Evolutionary conservation across 2,329 filamentous ascomycete genomes (phyloP), one percentile per base, ranked within the genome.

Genomic region (Aspergillus glaucus): DNA sequence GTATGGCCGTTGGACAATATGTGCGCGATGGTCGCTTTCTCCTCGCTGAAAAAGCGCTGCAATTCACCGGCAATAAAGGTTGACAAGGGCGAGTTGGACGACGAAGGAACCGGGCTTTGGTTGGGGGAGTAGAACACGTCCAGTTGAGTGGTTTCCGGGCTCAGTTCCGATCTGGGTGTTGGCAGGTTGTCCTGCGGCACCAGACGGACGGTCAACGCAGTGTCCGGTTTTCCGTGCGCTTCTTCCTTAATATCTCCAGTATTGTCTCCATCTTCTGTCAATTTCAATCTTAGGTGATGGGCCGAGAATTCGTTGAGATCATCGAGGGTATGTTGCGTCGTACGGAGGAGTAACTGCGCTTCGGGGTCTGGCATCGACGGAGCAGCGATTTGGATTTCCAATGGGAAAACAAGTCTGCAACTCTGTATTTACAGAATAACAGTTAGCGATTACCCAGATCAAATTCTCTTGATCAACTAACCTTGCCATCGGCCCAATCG

Each of bases 401-500:
- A 77, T 6, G 93, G 91, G 57, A 96, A 95, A 15, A 91, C 87
- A 26, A 90, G 87, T 58, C 85, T 85, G 69, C 92, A 97, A 50
- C 86, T 84, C 90, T 96, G 58, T 36, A 56, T 19, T 43, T 14
- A 3, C 7, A 40, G 6, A n/a, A 40, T 12, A 8, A 10, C 2
- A 10, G 19, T 40, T 21, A 19, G 37, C 37, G 7, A 19, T 21
- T 21, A 12, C 10, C 10, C 5, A 9, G 3, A 3, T 22, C 37
- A 10, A 22, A 21, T 1, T 40, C 4, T 7, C n/a, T 17, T 40
- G 15, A 9, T 40, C 19, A 5, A 21, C 40, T 17, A 68, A 94
- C 91, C 79, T 87, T 88, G 55, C 90, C 90, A 62, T 94, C 87
- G 8, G 89, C 87, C 92, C 93, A 97, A 53, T 86, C 80, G 57